Percentiles rank a stretch among this genome's conserved stretches.
Conservation (phyloP, 805 yeast genomes). For the Cyberlindnera mississippiensis region DNA sequence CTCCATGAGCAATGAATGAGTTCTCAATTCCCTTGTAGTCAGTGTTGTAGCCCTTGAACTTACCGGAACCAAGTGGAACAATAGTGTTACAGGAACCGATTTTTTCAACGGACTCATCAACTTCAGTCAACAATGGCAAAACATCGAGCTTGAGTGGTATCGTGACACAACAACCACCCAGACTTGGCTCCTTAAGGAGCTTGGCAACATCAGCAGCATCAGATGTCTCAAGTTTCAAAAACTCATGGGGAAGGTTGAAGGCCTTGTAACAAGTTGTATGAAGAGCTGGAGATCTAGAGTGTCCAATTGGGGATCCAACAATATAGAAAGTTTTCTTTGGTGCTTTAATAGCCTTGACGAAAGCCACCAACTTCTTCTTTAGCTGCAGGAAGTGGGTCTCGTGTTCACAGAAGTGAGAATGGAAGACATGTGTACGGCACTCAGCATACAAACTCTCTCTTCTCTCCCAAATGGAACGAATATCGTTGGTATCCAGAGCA, state of each 20-base stretch:
- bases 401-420: constrained; percentile 64
- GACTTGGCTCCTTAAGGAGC: constrained; percentile 44
- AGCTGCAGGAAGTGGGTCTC: constrained; percentile 52
- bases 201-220: constrained; percentile 54
- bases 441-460: constrained; percentile 77
- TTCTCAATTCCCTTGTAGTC: constrained; percentile 89
- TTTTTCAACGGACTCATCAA: constrained; percentile 70
- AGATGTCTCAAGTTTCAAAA: constrained; percentile 63
- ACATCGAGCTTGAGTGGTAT: constrained; percentile 88
- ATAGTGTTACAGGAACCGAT: constrained; percentile 96
- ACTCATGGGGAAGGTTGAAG: constrained; percentile 75
- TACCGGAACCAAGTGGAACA: constrained; percentile 45
- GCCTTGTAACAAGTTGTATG: constrained; percentile 75
- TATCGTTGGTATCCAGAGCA: constrained; percentile 68
- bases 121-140: constrained; percentile 56
- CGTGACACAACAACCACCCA: constrained; percentile 96
- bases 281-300: constrained; percentile 84
- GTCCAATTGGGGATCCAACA: constrained; percentile 77
- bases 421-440: constrained; percentile 75
- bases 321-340: constrained; percentile 57
- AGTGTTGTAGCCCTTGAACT: constrained; percentile 81
- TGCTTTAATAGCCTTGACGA: constrained; percentile 58
- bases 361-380: constrained; percentile 55
- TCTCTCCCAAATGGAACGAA: constrained; percentile 76
- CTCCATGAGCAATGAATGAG: constrained; percentile 59